phyloP scores from a whole-genome alignment of 805 yeast genomes.

The Kluyveromyces lactis region DNA sequence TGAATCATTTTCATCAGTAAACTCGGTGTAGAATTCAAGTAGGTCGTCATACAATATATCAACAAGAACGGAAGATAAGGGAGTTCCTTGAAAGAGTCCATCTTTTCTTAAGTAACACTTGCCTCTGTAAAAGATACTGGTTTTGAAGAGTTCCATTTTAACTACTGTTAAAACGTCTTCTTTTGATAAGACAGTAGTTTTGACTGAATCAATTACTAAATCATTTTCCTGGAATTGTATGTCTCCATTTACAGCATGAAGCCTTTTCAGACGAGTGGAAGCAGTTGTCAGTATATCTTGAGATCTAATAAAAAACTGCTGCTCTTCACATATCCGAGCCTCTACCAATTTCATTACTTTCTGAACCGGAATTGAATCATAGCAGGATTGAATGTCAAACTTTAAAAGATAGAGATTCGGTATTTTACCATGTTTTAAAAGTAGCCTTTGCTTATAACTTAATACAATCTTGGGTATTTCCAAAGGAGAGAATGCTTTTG shows the following conservation, averaged over 20 bases:
- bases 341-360: conserved; percentile 32
- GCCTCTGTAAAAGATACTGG: conserved; percentile 35
- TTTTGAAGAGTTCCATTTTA: conserved; percentile 43
- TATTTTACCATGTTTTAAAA: conserved; percentile 9
- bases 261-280: conserved; percentile 8
- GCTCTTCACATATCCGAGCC: conserved; percentile 10
- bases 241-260: conserved; percentile 16
- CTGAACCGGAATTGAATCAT: conserved; percentile 56
- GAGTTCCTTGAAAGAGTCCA: conserved; percentile 84
- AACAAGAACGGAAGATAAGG: conserved; percentile 66
- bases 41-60: conserved; percentile 63
- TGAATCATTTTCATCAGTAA: conserved; percentile 20
- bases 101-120: conserved; percentile 38
- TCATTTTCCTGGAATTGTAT: conserved; percentile 8
- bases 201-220: conserved; percentile 26
- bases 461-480: conserved; percentile 37
- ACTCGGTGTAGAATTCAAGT: conserved; percentile 29
- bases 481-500: conserved; percentile 34
- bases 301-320: conserved; percentile 25
- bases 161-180: conserved; percentile 39
- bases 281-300: conserved; percentile 16
- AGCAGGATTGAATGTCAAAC: conserved; percentile 72
- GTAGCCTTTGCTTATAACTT: conserved; percentile 29
- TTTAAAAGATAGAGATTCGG: conserved; percentile 46
- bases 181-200: conserved; percentile 32